These are phyloP conservation scores for Trypanosoma boissoni DNA, from an alignment of 208 protist species.

Conservation along the genomic window DNA sequence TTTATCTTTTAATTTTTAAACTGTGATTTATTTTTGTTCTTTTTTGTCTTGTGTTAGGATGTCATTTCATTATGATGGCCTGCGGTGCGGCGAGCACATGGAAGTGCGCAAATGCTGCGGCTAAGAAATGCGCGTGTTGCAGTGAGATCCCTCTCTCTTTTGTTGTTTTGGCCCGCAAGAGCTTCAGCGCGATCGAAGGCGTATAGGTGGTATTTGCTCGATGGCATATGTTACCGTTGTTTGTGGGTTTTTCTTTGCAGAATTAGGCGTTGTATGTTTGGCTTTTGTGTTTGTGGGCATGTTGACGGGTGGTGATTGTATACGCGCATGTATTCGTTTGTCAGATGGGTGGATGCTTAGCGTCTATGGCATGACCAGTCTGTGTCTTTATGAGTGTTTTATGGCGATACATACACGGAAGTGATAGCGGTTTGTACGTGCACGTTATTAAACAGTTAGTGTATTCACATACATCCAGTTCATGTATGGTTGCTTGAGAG, in stretches of 20 bases:
- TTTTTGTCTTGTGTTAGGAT: too few species aligned
- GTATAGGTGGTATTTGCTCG: constrained; percentile 79
- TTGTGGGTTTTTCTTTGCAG: constrained; percentile 62
- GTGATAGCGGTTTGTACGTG: constrained; percentile 39
- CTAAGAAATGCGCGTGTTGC: too few species aligned
- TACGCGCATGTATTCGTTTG: constrained; percentile 43
- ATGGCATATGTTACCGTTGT: constrained; percentile 55
- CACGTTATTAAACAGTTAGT: too few species aligned
- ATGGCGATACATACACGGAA: constrained; percentile 56
- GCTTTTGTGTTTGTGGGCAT: constrained; percentile 23
- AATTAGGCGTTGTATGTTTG: constrained; percentile 51
- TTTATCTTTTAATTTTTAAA: too few species aligned
- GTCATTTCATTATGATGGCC: too few species aligned
- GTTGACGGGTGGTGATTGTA: constrained; percentile 23
- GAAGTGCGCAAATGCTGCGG: too few species aligned
- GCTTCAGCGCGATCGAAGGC: constrained; percentile 43
- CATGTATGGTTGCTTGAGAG: too few species aligned
- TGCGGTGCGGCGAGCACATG: too few species aligned
- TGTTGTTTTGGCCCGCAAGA: constrained; percentile 44
- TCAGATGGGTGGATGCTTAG: constrained; percentile 44
- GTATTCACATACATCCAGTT: too few species aligned
- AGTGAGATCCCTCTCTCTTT: too few species aligned
- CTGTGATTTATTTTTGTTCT: too few species aligned
- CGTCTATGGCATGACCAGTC: constrained; percentile 70
- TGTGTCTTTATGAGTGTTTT: constrained; percentile 60